phyloP scores from a whole-genome alignment of 2,329 filamentous ascomycete genomes.

The Neonectria punicea region DNA sequence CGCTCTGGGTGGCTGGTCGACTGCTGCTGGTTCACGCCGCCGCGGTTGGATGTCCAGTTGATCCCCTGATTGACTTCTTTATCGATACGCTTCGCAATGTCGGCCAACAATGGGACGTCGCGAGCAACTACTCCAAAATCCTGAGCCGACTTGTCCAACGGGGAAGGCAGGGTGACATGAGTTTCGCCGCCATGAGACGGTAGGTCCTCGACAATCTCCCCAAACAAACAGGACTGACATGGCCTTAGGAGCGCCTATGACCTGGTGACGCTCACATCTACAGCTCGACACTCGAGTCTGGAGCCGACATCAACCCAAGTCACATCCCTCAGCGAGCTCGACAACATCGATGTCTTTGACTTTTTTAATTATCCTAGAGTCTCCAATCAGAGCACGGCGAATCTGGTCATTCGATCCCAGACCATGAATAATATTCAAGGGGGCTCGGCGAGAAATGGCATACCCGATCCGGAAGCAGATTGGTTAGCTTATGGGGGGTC shows the following conservation, averaged over 20 bases:
- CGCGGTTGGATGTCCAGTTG: conserved; percentile 49
- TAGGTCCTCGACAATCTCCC: conserved; percentile 19
- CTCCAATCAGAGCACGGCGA: too few species aligned
- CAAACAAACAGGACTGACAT: conserved; percentile 25
- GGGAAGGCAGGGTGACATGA: conserved; percentile 49
- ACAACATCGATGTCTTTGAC: conserved; percentile 57
- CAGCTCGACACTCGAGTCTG: conserved; percentile 49
- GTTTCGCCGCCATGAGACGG: conserved; percentile 54
- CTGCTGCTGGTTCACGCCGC: conserved; percentile 55
- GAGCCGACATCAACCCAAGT: conserved; percentile 53
- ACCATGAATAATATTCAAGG: too few species aligned
- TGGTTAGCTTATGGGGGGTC: too few species aligned
- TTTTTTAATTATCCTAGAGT: conserved; percentile 51
- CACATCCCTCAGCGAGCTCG: conserved; percentile 53
- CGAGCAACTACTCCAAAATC: conserved; percentile 55
- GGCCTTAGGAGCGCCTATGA: conserved; percentile 52
- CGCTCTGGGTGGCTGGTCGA: conserved; percentile 56
- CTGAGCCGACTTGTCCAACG: conserved; percentile 52
- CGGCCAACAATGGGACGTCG: conserved; percentile 57
- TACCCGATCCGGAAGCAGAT: too few species aligned
- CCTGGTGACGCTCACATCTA: conserved; percentile 50
- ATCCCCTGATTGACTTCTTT: conserved; percentile 55
- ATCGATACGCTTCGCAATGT: conserved; percentile 55
- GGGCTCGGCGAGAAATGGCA: too few species aligned
- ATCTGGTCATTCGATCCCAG: too few species aligned